Base-by-base conservation (phyloP, 1,284 basidiomycete genomes). In the Moesziomyces sp. region DNA sequence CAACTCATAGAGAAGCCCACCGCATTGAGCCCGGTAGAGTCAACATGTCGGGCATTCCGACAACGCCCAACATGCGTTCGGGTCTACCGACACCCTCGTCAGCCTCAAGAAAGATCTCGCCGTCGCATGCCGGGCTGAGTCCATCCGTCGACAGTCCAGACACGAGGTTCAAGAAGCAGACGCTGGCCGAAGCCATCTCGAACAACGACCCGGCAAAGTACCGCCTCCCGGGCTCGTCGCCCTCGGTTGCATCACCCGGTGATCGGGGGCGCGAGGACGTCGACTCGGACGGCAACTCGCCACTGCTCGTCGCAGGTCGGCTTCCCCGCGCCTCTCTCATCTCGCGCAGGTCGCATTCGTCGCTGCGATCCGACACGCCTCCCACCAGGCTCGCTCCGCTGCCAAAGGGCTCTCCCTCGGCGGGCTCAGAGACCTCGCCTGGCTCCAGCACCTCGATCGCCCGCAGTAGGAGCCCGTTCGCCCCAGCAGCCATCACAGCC, bases 191-290 rank as follows among this genome's bases (percentile, higher is more conserved):
- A 57, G 73, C 73, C 52, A 75, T 75, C 54, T 67, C 73, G 3
- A 58, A 58, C 21, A 71, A 75, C 38, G 68, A 75, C 54, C 73
- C 73, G 4, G 73, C 73, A 33, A 75, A 68, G 64, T 75, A 75
- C 53, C 73, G 73, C 43, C 46, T 66, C n/a, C 46, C 46, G 28
- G 52, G 42, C 9, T 47, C 58, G 5, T 49, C 61, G 1, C 46
- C 56, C 18, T 53, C 65, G 8, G 14, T 40, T 26, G 40, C 63
- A n/a, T 55, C 66, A 14, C 54, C 70, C 3, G 38, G 40, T 0
- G 30, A 10, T 13, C n/a, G n/a, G n/a, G 48, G 24, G 23, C 59
- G 46, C 18, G 66, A 68, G 6, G 52, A 52, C 33, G 46, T 28
- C 30, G 71, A 69, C 35, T 46, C 46, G 14, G 60, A 69, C 45